phyloP scores from a whole-genome alignment of 164 flowering plant species.

The Annona squamosa region DNA sequence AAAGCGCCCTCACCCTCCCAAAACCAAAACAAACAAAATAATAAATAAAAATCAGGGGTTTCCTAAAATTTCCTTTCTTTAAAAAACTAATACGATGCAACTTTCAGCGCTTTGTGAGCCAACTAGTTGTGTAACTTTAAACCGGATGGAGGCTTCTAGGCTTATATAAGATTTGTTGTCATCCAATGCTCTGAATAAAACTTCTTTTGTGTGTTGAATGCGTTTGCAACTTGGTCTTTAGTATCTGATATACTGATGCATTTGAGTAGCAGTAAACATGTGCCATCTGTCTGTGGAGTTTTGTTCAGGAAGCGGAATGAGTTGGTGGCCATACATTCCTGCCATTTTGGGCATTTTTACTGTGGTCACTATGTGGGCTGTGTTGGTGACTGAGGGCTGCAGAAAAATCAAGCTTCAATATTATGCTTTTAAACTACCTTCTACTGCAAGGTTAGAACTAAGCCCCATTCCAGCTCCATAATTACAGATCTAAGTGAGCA shows the following conservation, averaged over 20 bases:
- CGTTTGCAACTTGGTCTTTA: no score
- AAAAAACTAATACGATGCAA: no score
- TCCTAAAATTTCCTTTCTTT: no score
- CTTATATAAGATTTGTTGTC: not conserved
- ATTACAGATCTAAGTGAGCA: no score
- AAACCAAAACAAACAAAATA: no score
- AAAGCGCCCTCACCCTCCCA: no score
- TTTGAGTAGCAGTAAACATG: not conserved
- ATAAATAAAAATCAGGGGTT: no score
- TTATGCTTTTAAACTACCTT: slow-evolving; percentile 95
- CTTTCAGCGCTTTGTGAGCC: no score
- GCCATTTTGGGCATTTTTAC: slow-evolving; percentile 62
- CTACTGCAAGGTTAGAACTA: slow-evolving; percentile 65
- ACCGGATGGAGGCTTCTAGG: not conserved
- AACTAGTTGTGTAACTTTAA: not conserved
- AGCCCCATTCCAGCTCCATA: no score
- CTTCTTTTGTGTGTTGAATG: no score
- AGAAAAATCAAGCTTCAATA: slow-evolving; percentile 92
- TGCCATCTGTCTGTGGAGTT: not conserved
- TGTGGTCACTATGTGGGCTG: slow-evolving; percentile 90
- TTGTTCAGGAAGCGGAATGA: slow-evolving; percentile 54
- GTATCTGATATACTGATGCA: not conserved
- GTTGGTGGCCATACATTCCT: slow-evolving; percentile 71
- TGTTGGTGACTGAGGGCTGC: slow-evolving; percentile 93
- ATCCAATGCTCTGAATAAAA: not conserved